These are phyloP conservation scores for Acanthamoeba comandoni DNA, from an alignment of 208 protist species.

Conservation along the genomic window DNA sequence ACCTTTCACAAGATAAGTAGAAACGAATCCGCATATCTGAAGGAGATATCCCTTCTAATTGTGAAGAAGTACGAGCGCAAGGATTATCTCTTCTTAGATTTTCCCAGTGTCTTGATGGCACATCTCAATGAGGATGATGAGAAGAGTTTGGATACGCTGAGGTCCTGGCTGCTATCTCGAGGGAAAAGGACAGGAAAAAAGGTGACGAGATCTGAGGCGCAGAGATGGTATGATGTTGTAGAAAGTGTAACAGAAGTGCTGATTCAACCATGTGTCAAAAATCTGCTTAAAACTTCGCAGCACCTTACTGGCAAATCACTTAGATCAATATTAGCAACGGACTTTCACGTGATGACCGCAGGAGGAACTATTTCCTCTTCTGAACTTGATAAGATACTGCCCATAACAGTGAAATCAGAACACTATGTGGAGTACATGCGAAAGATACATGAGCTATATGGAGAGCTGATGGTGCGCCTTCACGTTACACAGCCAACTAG, in stretches of 20 bases:
- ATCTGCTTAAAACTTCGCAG: too few relatives aligned
- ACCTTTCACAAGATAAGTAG: too few relatives aligned
- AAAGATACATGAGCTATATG: slow-evolving; percentile 8
- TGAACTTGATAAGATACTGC: neutral
- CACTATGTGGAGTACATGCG: slow-evolving; percentile 12
- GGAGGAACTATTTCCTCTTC: too few relatives aligned
- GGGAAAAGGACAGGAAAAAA: neutral
- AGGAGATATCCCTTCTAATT: neutral
- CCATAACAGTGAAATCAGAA: neutral
- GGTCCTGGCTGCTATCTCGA: too few relatives aligned
- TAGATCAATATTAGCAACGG: too few relatives aligned
- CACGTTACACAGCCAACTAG: too few relatives aligned
- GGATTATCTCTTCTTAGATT: neutral
- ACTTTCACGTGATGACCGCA: too few relatives aligned
- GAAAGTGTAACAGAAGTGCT: neutral
- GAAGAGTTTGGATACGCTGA: neutral
- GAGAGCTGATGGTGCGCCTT: neutral
- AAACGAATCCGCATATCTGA: neutral
- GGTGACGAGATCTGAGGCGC: neutral
- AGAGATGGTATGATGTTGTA: slow-evolving; percentile 4
- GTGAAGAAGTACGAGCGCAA: slow-evolving; percentile 21
- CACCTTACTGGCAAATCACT: too few relatives aligned
- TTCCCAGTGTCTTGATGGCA: neutral
- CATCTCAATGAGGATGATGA: neutral
- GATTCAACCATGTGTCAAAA: neutral